Conservation (phyloP, 139 green algal species). For the Mychonastes homosphaera region DNA sequence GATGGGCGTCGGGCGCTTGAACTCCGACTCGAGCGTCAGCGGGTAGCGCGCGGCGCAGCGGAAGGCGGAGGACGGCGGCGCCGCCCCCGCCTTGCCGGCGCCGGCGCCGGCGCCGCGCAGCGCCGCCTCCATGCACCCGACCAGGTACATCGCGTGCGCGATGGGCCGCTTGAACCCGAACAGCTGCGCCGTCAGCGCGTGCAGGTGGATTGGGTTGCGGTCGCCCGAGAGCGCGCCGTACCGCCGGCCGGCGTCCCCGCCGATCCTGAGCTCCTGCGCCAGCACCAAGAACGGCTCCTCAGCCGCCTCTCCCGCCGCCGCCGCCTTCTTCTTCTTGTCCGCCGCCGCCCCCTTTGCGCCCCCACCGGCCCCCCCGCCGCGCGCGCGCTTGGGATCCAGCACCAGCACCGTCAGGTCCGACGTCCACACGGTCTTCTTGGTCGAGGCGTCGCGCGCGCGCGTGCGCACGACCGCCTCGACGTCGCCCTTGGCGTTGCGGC, state of each 20-base stretch:
- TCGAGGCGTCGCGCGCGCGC: neutral
- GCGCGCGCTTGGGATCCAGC: constrained; percentile 15
- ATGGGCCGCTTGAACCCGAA: constrained; percentile 55
- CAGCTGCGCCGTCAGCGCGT: constrained; percentile 21
- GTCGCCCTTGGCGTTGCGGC: constrained; percentile 15
- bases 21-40: constrained; percentile 24
- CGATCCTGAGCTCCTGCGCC: constrained; percentile 6
- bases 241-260: constrained; percentile 26
- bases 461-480: constrained; percentile 1
- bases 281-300: neutral
- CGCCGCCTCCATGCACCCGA: constrained; percentile 26
- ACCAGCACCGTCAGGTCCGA: constrained; percentile 27
- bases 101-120: constrained; percentile 23
- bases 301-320: neutral
- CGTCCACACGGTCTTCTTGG: constrained; percentile 19
- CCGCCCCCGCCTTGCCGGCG: neutral
- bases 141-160: constrained; percentile 45
- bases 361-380: constrained; percentile 2
- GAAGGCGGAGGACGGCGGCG: neutral
- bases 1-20: constrained; percentile 45
- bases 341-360: neutral
- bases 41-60: constrained; percentile 22
- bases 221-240: constrained; percentile 42
- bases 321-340: neutral
- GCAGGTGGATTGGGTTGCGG: constrained; percentile 29